Evolutionary conservation across 2,329 filamentous ascomycete genomes (phyloP).

Genomic region (Diaporthe citrichinensis): DNA sequence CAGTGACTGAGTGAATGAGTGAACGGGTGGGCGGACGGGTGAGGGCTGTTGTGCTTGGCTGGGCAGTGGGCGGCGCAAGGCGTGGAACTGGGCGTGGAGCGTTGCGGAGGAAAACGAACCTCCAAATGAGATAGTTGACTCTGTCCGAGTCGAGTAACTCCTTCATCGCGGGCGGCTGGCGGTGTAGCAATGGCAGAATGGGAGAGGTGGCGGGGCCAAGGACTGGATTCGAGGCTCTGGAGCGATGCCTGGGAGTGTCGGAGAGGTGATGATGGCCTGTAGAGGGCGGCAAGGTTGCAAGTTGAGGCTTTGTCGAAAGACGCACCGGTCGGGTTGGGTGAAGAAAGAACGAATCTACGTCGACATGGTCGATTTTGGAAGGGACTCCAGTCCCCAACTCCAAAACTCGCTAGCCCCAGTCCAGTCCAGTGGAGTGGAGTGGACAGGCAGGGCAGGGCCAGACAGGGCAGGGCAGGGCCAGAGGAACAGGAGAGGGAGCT

Average conservation of each 20-base stretch:
- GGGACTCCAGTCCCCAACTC: conserved; percentile 38
- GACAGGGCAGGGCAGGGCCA: conserved; percentile 7
- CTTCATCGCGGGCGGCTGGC: conserved; percentile 63
- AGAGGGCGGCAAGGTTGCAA: conserved; percentile 29
- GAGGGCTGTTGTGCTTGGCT: conserved; percentile 28
- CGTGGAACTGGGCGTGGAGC: conserved; percentile 41
- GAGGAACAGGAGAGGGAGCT: conserved; percentile 20
- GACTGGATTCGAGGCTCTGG: not conserved
- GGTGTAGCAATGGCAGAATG: conserved; percentile 41
- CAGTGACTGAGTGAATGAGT: not conserved
- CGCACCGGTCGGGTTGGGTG: conserved; percentile 32
- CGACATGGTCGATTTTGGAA: conserved; percentile 40
- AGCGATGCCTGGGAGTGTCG: conserved; percentile 7
- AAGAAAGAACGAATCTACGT: conserved; percentile 38
- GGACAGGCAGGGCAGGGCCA: not conserved
- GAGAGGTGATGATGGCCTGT: conserved; percentile 27
- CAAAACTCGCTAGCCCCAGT: conserved; percentile 34
- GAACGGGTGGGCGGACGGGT: not conserved
- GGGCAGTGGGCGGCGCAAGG: conserved; percentile 31
- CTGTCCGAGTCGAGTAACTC: conserved; percentile 76
- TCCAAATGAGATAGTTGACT: conserved; percentile 80
- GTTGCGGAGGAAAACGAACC: conserved; percentile 64
- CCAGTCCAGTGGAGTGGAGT: conserved; percentile 31
- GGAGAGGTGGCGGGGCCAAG: conserved; percentile 28
- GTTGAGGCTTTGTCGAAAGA: conserved; percentile 37